phyloP scores from a whole-genome alignment of 2,329 filamentous ascomycete species.

The Zymoseptoria tritici region DNA sequence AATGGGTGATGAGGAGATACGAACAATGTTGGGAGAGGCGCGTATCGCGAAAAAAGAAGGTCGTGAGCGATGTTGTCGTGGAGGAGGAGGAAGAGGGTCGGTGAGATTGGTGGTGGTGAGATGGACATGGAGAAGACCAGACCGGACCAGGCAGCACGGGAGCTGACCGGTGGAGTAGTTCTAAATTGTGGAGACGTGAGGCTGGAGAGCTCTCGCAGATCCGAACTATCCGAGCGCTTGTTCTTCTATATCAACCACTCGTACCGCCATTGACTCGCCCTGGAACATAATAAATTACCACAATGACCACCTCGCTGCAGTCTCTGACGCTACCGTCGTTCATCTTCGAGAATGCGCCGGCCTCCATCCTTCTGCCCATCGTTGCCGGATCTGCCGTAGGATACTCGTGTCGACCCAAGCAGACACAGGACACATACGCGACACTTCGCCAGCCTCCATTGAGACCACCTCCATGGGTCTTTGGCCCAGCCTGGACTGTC shows the following conservation, averaged over 20 bases:
- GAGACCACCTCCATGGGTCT: constrained; percentile 50
- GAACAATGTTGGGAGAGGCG: no score
- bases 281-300: constrained; percentile 19
- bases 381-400: constrained; percentile 66
- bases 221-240: no score
- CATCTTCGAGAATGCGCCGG: constrained; percentile 64
- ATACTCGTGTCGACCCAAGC: constrained; percentile 53
- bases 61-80: no score
- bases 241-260: neutral
- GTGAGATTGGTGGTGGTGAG: no score
- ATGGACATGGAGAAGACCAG: no score
- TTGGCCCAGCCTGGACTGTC: constrained; percentile 52
- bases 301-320: constrained; percentile 75
- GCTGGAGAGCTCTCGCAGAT: neutral
- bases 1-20: neutral
- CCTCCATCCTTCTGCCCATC: constrained; percentile 69
- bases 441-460: constrained; percentile 59
- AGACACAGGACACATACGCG: constrained; percentile 56
- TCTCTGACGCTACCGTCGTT: constrained; percentile 64
- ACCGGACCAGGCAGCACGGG: no score
- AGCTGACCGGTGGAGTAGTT: no score
- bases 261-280: neutral
- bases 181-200: no score
- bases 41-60: no score
- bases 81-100: no score